Base-by-base conservation (phyloP, 2,329 filamentous ascomycete species). In the Daldinia sp. region DNA sequence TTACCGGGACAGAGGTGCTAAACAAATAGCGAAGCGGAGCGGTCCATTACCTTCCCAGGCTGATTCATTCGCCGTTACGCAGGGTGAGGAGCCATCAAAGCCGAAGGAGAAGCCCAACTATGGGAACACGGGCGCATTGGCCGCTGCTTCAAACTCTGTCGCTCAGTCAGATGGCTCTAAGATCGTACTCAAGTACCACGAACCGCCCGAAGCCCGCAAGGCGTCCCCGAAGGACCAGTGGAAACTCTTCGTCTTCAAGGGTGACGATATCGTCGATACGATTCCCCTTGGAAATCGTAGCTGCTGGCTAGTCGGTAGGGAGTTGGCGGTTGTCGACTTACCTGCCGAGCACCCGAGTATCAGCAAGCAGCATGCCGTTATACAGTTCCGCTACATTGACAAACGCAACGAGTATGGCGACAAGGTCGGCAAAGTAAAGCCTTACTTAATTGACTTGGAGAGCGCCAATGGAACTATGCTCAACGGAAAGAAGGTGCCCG, bases 241-340 rank as follows among this genome's bases (percentile, higher is more conserved):
- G 94, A 91, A 92, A 63, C 81, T 99, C 48, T 98, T 96, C 75
- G 86, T 97, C 19, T 99, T 99, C 85, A 97, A 97, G 74, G 91
- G 88, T 9, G 77, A 84, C 25, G 91, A 93, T 58, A 83, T 96
- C 2, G 77, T 97, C 30, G 93, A 96, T 73, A 96, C 92, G 1
- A 83, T 97, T 19, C 87, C 93, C 61, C 82, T 99, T 49, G 84
- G 85, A 60, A 79, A 83, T 58, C 88, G 92, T 63, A 96, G 90
- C 73, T 97, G 93, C 79, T 99, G 95, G 95, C 81, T 99, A 21
- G 81, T 97, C 7, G 95, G 95, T 0, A 85, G 94, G 47, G 94
- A 97, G 71, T 77, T 85, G 54, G 81, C 89, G 4, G 90, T 99
- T 3, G 93, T 92, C 1, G 95, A 99, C 75, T 82, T 97, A 59